Evolutionary conservation across 306 rosid genomes (phyloP).

Genomic region (Lupinus albus): DNA sequence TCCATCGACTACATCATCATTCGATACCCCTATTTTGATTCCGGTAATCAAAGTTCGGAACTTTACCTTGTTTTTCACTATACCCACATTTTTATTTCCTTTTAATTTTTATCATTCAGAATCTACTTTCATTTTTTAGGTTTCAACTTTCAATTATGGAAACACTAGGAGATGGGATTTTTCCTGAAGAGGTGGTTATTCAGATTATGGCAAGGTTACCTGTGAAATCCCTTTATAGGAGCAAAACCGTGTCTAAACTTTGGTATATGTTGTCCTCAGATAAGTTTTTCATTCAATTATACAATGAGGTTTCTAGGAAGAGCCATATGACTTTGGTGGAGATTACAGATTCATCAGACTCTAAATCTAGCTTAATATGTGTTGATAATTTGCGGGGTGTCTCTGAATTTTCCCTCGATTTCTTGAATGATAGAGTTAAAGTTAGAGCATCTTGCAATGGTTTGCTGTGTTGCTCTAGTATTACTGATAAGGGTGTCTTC

Average conservation of each 20-base stretch:
- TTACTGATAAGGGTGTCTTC: conserved; percentile 80
- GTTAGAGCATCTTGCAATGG: conserved; percentile 86
- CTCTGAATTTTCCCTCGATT: conserved; percentile 62
- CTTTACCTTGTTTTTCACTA: conserved; percentile 27
- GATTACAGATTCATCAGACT: conserved; percentile 60
- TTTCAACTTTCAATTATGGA: conserved; percentile 48
- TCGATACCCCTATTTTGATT: conserved; percentile 32
- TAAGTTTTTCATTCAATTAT: conserved; percentile 63
- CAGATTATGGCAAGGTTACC: conserved; percentile 83
- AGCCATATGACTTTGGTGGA: conserved; percentile 72
- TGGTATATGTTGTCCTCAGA: conserved; percentile 68
- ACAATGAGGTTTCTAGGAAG: conserved; percentile 64
- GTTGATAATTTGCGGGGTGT: conserved; percentile 75
- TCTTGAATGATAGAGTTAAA: conserved; percentile 76
- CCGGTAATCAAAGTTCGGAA: conserved; percentile 54
- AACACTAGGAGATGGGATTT: conserved; percentile 49
- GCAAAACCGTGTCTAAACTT: conserved; percentile 66
- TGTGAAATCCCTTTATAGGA: conserved; percentile 64
- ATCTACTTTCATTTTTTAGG: conserved; percentile 5
- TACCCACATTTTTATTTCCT: conserved; percentile 21
- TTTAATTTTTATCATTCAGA: not conserved
- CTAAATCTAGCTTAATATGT: conserved; percentile 69
- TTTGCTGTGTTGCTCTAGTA: conserved; percentile 81
- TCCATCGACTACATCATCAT: conserved; percentile 42
- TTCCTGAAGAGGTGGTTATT: conserved; percentile 78